Percentiles rank a stretch among this genome's conserved stretches.
phyloP scores from a whole-genome alignment of 2,329 filamentous ascomycete genomes.

The Diaporthe sp. region DNA sequence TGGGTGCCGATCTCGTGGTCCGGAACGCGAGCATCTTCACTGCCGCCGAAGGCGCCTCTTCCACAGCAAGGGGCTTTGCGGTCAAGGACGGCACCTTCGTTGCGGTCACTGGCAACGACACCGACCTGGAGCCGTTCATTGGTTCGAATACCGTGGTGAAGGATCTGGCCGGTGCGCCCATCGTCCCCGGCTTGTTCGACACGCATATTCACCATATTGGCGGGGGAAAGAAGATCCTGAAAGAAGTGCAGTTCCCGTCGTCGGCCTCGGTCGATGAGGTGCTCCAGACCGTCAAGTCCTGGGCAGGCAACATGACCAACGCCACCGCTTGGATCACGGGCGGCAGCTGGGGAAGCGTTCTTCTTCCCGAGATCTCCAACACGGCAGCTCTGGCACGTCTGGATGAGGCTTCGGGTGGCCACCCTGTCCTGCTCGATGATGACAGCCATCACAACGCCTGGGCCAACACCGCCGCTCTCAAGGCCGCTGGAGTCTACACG shows the following conservation, averaged over 20 bases:
- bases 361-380: not conserved
- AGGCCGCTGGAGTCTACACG: not conserved
- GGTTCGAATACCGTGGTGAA: not conserved
- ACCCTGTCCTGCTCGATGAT: not conserved
- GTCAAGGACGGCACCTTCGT: not conserved
- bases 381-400: not conserved
- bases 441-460: not conserved
- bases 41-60: not conserved
- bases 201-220: not conserved
- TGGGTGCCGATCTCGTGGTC: not conserved
- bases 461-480: not conserved
- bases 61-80: not conserved
- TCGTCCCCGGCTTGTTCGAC: not conserved
- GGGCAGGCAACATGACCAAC: not conserved
- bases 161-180: not conserved
- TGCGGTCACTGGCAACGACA: not conserved
- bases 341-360: slow-evolving; percentile 8
- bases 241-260: not conserved
- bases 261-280: not conserved
- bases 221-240: not conserved
- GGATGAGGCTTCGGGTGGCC: not conserved
- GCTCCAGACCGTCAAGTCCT: not conserved
- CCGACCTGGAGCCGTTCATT: slow-evolving; percentile 2
- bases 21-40: not conserved
- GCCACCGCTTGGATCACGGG: slow-evolving; percentile 5